phyloP scores from a whole-genome alignment of 2,329 filamentous ascomycete species.

The Phialophora chinensis region DNA sequence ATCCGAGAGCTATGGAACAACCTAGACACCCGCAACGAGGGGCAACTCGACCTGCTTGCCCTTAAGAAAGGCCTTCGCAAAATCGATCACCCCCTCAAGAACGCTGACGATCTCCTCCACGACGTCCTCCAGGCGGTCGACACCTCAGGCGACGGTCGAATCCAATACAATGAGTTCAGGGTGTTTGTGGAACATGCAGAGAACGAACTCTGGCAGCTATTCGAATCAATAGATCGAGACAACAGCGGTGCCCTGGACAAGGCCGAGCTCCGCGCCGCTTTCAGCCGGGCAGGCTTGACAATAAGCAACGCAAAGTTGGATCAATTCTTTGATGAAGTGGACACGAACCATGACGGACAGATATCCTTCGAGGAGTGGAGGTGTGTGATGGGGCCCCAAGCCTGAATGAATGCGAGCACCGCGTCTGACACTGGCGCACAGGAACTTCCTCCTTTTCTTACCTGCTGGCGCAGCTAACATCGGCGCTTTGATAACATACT shows the following conservation, averaged over 20 bases:
- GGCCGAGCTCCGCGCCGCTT: slow-evolving; percentile 79
- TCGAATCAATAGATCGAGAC: slow-evolving; percentile 84
- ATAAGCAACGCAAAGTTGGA: slow-evolving; percentile 79
- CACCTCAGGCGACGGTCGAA: slow-evolving; percentile 83
- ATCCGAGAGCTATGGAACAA: slow-evolving; percentile 83
- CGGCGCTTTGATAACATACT: slow-evolving; percentile 85
- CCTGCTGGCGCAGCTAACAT: slow-evolving; percentile 72
- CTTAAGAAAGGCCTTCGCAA: slow-evolving; percentile 82
- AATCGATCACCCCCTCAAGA: slow-evolving; percentile 93
- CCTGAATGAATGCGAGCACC: background rate
- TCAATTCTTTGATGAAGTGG: slow-evolving; percentile 87
- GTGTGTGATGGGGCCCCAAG: slow-evolving; percentile 60
- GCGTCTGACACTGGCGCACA: slow-evolving; percentile 48
- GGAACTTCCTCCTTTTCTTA: slow-evolving; percentile 93
- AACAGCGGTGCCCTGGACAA: slow-evolving; percentile 85
- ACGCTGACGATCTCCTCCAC: slow-evolving; percentile 83
- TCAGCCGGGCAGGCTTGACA: slow-evolving; percentile 76
- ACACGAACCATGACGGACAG: slow-evolving; percentile 82
- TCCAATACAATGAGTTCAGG: slow-evolving; percentile 92
- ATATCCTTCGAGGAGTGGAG: slow-evolving; percentile 97
- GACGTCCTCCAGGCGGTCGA: slow-evolving; percentile 84
- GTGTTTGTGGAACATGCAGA: slow-evolving; percentile 88
- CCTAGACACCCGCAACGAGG: slow-evolving; percentile 76
- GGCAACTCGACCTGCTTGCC: slow-evolving; percentile 81
- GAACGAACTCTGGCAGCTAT: slow-evolving; percentile 78